Conservation (phyloP, 2,329 filamentous ascomycete genomes). For the Aureobasidium uvarum region DNA sequence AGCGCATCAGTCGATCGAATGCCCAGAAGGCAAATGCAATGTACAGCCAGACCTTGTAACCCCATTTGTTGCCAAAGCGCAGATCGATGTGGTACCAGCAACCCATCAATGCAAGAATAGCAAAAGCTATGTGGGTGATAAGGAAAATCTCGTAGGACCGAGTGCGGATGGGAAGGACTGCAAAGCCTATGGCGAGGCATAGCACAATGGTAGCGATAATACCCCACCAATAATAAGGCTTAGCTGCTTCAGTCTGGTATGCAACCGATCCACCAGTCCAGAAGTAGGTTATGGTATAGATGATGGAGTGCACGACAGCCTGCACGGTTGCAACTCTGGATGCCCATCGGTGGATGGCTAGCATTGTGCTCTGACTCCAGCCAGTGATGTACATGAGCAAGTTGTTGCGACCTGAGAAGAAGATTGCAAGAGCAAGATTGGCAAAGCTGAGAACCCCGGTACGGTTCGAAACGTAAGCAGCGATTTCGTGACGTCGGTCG, state of each 20-base stretch:
- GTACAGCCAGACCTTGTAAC: constrained; percentile 52
- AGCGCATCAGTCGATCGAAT: constrained; percentile 48
- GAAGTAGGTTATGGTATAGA: constrained; percentile 42
- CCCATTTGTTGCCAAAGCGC: constrained; percentile 42
- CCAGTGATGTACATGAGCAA: constrained; percentile 51
- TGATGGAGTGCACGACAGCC: constrained; percentile 49
- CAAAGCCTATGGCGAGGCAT: constrained; percentile 38
- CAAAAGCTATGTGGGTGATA: constrained; percentile 44
- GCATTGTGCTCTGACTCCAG: constrained; percentile 51
- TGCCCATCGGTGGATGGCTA: constrained; percentile 53
- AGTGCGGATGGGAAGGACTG: constrained; percentile 42
- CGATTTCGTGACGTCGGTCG: constrained; percentile 34
- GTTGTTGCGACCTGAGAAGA: constrained; percentile 52
- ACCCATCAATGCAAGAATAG: constrained; percentile 45
- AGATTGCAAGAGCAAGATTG: constrained; percentile 45
- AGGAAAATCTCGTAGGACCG: constrained; percentile 49
- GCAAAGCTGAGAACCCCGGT: constrained; percentile 46
- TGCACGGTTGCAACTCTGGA: constrained; percentile 49
- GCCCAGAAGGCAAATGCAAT: constrained; percentile 46
- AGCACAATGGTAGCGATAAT: constrained; percentile 42
- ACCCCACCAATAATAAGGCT: constrained; percentile 48
- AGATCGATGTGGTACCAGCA: constrained; percentile 47
- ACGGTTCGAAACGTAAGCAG: constrained; percentile 43
- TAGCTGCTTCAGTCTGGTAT: constrained; percentile 34
- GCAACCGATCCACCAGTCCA: constrained; percentile 23